Evolutionary conservation across 1,139 yeast genomes (phyloP), one percentile per base, ranked within the genome.

Genomic region (Hansenula sp.): DNA sequence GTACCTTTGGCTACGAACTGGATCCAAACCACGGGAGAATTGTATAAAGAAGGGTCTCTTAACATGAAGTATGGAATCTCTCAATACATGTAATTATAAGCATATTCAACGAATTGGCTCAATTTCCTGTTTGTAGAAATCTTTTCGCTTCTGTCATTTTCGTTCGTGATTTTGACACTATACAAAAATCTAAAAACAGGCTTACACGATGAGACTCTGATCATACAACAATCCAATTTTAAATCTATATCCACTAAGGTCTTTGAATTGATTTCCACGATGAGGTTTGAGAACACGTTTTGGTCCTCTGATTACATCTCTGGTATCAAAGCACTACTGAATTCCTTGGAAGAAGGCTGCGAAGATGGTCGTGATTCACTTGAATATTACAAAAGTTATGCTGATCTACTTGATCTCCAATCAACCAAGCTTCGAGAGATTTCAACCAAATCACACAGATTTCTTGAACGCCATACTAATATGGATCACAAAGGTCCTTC

Each of bases 1-100:
- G 80, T 42, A 60, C 67, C 25, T 65, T 82, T 38, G 92, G 92
- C 3, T 73, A 74, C 51, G 87, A 82, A 48, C 64, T 79, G 49
- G 85, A 79, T 55, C 80, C 80, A 32, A 67, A 72, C 42, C 73
- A 71, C 53, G 82, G 80, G 12, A 63, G 75, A 46, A 65, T 77
- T 30, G 46, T 53, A 41, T 50, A 27, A 20, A 26, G 27, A 25
- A 20, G 29, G 4, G 24, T n/a, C n/a, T n/a, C n/a, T n/a, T 14
- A 8, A n/a, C 28, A 20, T 32, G 13, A 11, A 27, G n/a, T 12
- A 19, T 19, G 11, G 19, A 33, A 14, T 11, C 18, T 19, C 19
- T 27, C 24, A 21, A 21, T n/a, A n/a, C n/a, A n/a, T n/a, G n/a
- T n/a, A n/a, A n/a, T n/a, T n/a, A n/a, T n/a, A n/a, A n/a, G n/a